phyloP scores from a whole-genome alignment of 495 filamentous ascomycete species.

The Daldinia childiae region DNA sequence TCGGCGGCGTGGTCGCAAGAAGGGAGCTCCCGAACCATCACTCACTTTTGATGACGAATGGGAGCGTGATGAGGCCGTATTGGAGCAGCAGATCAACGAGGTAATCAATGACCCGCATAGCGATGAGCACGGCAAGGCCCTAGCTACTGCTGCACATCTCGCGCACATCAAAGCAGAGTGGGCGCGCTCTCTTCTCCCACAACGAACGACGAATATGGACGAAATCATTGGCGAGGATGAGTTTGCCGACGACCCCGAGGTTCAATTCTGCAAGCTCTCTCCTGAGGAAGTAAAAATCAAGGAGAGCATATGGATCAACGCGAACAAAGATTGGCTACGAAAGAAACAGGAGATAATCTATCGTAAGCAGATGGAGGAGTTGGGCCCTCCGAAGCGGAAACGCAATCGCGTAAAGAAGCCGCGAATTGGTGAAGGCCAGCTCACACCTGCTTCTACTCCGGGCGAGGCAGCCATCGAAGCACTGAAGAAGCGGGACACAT shows the following conservation, averaged over 20 bases:
- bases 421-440: conserved; percentile 67
- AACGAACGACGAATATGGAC: conserved; percentile 49
- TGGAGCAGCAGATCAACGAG: conserved; percentile 62
- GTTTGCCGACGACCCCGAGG: conserved; percentile 88
- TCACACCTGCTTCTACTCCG: conserved; percentile 65
- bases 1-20: conserved; percentile 38
- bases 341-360: conserved; percentile 80
- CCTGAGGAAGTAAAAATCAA: conserved; percentile 77
- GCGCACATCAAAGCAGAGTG: conserved; percentile 49
- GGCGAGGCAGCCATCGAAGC: conserved; percentile 79
- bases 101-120: conserved; percentile 59
- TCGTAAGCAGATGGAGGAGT: conserved; percentile 68
- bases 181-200: conserved; percentile 44
- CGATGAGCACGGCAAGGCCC: conserved; percentile 55
- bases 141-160: conserved; percentile 53
- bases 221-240: conserved; percentile 75
- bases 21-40: conserved; percentile 25
- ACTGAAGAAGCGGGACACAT: conserved; percentile 71
- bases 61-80: conserved; percentile 57
- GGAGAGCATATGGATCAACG: conserved; percentile 90
- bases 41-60: conserved; percentile 58
- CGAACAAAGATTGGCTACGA: conserved; percentile 90
- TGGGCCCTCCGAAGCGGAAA: conserved; percentile 59
- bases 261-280: conserved; percentile 76
- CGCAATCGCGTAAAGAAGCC: conserved; percentile 62